Percentiles rank a stretch among this genome's conserved stretches.
These are phyloP conservation scores for Diplocarpon rosae DNA, from an alignment of 2,329 filamentous ascomycete species.

Conservation along the genomic window DNA sequence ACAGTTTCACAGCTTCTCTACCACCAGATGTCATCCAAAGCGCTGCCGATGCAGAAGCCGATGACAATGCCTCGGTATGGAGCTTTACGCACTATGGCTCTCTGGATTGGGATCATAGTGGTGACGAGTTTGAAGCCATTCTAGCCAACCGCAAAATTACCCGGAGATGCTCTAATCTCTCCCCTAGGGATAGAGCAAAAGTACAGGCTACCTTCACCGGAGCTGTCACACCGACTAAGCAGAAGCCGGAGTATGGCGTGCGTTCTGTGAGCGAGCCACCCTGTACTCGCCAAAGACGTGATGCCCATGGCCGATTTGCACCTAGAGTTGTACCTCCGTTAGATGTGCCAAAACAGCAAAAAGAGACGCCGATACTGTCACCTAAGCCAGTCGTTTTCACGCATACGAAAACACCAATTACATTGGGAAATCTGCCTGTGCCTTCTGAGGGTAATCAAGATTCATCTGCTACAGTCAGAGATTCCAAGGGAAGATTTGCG, in stretches of 20 bases:
- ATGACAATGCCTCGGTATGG: constrained; percentile 10
- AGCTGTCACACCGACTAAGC: neutral
- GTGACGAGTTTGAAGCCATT: constrained; percentile 11
- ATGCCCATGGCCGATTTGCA: constrained; percentile 5
- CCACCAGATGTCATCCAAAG: neutral
- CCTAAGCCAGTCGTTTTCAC: constrained; percentile 1
- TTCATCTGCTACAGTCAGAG: neutral
- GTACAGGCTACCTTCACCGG: neutral
- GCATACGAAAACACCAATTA: neutral
- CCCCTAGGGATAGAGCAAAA: constrained; percentile 1
- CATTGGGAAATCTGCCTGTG: no score
- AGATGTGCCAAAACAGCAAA: neutral
- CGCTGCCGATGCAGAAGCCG: neutral
- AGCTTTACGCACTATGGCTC: constrained; percentile 9
- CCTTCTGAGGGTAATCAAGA: neutral
- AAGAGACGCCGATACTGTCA: constrained; percentile 4
- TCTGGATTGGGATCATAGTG: constrained; percentile 13
- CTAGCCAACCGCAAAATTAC: constrained; percentile 8
- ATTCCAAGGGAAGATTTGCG: constrained; percentile 11
- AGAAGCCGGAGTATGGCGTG: neutral
- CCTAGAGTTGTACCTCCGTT: neutral
- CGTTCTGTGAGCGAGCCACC: neutral
- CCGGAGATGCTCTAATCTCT: constrained; percentile 1
- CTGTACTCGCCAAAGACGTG: neutral
- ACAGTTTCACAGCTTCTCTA: neutral